These are phyloP conservation scores for Sporisorium reilianum DNA, from an alignment of 1,284 basidiomycete genomes.

Conservation along the genomic window DNA sequence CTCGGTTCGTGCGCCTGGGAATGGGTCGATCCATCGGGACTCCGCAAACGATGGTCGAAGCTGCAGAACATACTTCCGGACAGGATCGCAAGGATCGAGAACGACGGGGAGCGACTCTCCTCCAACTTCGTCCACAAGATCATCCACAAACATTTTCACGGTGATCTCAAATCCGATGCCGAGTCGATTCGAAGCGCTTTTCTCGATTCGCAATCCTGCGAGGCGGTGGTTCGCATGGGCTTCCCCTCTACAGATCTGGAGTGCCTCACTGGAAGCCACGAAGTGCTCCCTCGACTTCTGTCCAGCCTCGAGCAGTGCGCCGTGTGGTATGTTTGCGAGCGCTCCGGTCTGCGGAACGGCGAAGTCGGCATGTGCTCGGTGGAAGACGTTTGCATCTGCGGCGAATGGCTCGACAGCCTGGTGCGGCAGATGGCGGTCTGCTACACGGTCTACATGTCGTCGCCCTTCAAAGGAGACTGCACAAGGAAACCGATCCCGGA, in stretches of 20 bases:
- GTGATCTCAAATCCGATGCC: not conserved
- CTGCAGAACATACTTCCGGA: conserved; percentile 13
- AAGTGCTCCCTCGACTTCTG: conserved; percentile 10
- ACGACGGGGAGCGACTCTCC: conserved; percentile 22
- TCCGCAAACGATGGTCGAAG: conserved; percentile 14
- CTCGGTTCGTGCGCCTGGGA: conserved; percentile 4
- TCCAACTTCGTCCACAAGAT: conserved; percentile 28
- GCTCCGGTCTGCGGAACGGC: not conserved
- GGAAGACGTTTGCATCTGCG: conserved; percentile 3
- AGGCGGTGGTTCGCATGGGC: conserved; percentile 13
- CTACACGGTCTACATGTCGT: conserved; percentile 19
- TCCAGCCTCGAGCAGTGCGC: conserved; percentile 21
- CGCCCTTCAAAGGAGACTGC: not conserved
- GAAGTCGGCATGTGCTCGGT: not conserved
- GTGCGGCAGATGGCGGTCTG: not conserved
- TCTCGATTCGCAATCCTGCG: not conserved
- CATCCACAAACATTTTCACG: conserved; percentile 21
- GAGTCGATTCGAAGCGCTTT: conserved; percentile 13
- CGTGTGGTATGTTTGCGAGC: conserved; percentile 12
- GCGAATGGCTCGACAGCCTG: conserved; percentile 10
- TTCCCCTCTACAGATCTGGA: not conserved
- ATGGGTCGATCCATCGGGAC: not conserved
- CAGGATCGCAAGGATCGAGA: conserved; percentile 10
- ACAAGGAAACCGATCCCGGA: not conserved
- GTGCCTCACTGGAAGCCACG: not conserved